Conservation (phyloP, 2,329 filamentous ascomycete genomes). For the Chaetomium globosum region DNA sequence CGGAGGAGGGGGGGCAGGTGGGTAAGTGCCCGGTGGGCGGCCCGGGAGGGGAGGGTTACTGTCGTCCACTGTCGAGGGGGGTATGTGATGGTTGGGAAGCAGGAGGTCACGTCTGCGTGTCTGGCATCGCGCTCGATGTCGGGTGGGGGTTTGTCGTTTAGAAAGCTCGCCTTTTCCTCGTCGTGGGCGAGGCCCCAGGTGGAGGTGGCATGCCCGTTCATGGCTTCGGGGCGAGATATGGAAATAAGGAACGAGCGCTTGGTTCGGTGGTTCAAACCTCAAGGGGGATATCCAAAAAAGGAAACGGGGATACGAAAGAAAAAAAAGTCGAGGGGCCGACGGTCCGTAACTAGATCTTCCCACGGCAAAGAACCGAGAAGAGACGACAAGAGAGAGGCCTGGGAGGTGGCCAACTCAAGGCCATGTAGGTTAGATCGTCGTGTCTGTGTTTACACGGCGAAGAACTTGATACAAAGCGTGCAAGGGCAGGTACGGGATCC, state of each 20-base stretch:
- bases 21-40: not conserved
- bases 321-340: not conserved
- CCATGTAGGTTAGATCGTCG: not conserved
- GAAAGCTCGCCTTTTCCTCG: conserved; percentile 52
- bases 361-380: not conserved
- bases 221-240: conserved; percentile 37
- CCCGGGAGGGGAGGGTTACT: conserved; percentile 3
- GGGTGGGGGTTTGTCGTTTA: conserved; percentile 50
- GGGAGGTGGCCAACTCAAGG: not conserved
- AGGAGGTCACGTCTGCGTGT: conserved; percentile 38
- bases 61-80: conserved; percentile 31
- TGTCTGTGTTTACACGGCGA: not conserved
- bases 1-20: conserved; percentile 41
- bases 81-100: conserved; percentile 34
- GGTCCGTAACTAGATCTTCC: not conserved
- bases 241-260: not conserved
- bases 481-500: not conserved
- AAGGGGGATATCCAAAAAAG: not conserved
- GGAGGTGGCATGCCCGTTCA: conserved; percentile 47
- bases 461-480: not conserved
- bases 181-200: conserved; percentile 45
- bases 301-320: not conserved
- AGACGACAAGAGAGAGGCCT: not conserved
- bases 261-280: too few species aligned
- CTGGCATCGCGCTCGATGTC: conserved; percentile 50